Base-by-base conservation (phyloP, 768 basidiomycete species). In the Trametes coccinea region DNA sequence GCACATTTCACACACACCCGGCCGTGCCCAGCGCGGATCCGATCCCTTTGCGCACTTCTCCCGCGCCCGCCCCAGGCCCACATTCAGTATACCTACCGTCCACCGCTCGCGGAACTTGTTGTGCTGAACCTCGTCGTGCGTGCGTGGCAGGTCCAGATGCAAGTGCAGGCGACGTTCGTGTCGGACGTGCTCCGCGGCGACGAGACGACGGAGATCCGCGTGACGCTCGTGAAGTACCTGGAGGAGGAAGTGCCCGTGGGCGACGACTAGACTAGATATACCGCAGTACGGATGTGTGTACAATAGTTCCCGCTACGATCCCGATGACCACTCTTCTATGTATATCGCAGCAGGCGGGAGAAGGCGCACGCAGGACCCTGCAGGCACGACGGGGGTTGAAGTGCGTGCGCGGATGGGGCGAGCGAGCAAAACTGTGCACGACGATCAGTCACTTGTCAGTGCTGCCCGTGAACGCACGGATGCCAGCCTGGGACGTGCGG, bases 241-340 rank as follows among this genome's bases (percentile, higher is more conserved):
- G 97, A 99, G 72, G 97, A 99, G 75, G 97, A 99, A 74, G 87
- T 96, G 30, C 95, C 95, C 1, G 82, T 91, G 45, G 93, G 91
- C 59, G 95, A 97, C 70, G 95, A 97, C 76, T 96, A 80, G 95
- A 97, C 76, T 96, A 80, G 75, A 66, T 67, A 43, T 27, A 60
- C 48, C 46, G 63, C 10, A 53, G 50, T 60, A 54, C 51, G 50
- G 46, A 50, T 72, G 71, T 70, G 69, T 72, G 71, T 72, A 70
- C 56, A 54, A 50, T 67, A 67, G 46, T 53, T 61, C 49, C 33
- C 27, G 51, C 43, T 37, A 56, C 63, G 52, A 47, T n/a, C 40
- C 31, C 40, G 40, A 49, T 31, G 9, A 14, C 22, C 27, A 31
- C 30, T 17, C 22, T 47, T 29, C 46, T 11, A 29, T 31, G 29